Percentiles rank a stretch among this genome's conserved stretches.
These are phyloP conservation scores for Trichoderma semiorbis DNA, from an alignment of 2,329 filamentous ascomycete genomes.

Conservation along the genomic window DNA sequence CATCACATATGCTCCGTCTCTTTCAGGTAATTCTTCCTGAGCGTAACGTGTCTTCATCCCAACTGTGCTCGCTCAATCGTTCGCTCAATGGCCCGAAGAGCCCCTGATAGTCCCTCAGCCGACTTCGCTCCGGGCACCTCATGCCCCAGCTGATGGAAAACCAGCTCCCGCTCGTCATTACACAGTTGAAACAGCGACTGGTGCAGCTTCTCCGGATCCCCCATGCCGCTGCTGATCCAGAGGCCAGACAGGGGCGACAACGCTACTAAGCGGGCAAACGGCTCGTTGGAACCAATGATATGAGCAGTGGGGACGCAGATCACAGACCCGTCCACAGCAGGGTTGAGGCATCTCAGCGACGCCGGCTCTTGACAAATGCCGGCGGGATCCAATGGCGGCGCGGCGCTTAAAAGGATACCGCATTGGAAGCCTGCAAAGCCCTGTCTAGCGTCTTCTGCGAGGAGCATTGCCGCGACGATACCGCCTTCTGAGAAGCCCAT, in stretches of 20 bases:
- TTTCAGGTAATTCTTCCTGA: too few species aligned
- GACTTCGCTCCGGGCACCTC: constrained; percentile 1
- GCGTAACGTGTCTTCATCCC: background rate
- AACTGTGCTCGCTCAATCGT: background rate
- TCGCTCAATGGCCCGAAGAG: background rate
- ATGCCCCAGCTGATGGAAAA: background rate
- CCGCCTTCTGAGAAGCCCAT: constrained; percentile 15
- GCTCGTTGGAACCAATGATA: background rate
- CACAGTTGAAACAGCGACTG: background rate
- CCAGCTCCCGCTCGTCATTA: background rate
- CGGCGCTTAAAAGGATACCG: constrained; percentile 32
- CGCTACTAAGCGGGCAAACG: background rate
- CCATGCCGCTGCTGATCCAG: background rate
- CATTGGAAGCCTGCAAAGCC: constrained; percentile 27
- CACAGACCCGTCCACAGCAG: constrained; percentile 25
- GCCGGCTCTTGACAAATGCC: constrained; percentile 20
- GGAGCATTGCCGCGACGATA: constrained; percentile 31
- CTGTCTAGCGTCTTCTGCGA: constrained; percentile 28
- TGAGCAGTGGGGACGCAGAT: constrained; percentile 27
- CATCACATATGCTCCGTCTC: too few species aligned
- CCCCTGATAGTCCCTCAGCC: background rate
- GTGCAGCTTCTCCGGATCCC: constrained; percentile 2
- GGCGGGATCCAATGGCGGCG: constrained; percentile 29
- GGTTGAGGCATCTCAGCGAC: constrained; percentile 24
- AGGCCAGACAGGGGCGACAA: background rate